A percentile compares a stretch with the other conserved stretches of the same genome.
phyloP scores from a whole-genome alignment of 2,329 filamentous ascomycete genomes.

The Diaporthe nobilis region DNA sequence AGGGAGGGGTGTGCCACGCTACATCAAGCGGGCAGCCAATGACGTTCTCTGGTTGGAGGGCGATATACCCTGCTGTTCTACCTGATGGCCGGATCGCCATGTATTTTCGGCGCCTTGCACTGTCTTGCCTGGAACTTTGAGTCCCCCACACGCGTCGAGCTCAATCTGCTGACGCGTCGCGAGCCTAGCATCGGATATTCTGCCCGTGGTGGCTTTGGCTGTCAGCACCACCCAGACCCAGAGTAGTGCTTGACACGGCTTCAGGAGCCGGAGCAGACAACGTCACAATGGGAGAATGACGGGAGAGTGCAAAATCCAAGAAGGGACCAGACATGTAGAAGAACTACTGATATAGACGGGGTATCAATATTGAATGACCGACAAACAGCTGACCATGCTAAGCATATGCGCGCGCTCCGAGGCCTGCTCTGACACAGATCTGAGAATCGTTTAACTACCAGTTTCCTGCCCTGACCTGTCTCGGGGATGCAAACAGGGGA shows the following conservation, averaged over 20 bases:
- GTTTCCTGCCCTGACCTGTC: not conserved
- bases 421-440: not conserved
- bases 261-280: too few relatives aligned
- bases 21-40: not conserved
- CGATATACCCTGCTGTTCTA: not conserved
- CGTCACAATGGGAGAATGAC: too few relatives aligned
- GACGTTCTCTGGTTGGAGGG: slow-evolving; percentile 6
- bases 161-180: not conserved
- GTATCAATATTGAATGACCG: not conserved
- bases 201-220: not conserved
- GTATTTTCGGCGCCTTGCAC: slow-evolving; percentile 6
- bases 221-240: not conserved
- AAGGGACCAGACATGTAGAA: not conserved
- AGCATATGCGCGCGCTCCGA: not conserved
- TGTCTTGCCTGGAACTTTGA: slow-evolving; percentile 24
- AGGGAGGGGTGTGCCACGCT: not conserved
- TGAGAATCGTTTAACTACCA: not conserved
- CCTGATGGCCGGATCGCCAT: not conserved
- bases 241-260: too few relatives aligned
- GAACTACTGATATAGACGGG: not conserved
- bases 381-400: not conserved
- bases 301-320: not conserved
- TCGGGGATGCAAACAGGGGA: not conserved
- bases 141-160: not conserved
- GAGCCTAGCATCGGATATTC: not conserved